Conservation (phyloP, 106 monocot genomes). For the Allium sativum region DNA sequence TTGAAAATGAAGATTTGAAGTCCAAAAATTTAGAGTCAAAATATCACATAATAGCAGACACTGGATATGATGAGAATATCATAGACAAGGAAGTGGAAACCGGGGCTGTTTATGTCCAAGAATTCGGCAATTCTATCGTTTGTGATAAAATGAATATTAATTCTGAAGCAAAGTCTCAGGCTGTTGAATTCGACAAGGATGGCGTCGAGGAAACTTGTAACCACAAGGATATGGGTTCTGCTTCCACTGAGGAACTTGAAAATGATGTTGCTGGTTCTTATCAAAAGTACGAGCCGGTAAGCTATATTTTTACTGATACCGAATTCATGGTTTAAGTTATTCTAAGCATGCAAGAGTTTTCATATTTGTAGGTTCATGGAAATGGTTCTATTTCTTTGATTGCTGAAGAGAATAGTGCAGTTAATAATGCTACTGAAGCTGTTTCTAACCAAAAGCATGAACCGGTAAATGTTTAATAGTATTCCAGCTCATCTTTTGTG, state of each 20-base stretch:
- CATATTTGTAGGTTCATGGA: too few relatives aligned
- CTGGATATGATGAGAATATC: background rate
- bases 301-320: background rate
- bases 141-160: background rate
- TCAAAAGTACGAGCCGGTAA: background rate
- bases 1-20: background rate
- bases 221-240: background rate
- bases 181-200: background rate
- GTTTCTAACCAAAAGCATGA: constrained; percentile 1
- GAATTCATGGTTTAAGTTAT: too few relatives aligned
- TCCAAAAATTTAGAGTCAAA: background rate
- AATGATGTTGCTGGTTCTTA: background rate
- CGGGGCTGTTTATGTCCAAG: too few relatives aligned
- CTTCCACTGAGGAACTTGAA: background rate
- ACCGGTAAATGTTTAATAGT: background rate
- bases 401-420: too few relatives aligned
- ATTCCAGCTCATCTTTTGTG: background rate
- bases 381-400: too few relatives aligned
- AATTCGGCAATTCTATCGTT: too few relatives aligned
- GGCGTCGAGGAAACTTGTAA: background rate
- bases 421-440: too few relatives aligned
- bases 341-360: too few relatives aligned
- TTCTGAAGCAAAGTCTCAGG: background rate
- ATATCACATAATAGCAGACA: background rate
- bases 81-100: too few relatives aligned